phyloP scores from a whole-genome alignment of 164 flowering plant species.

The Hamamelis virginiana region DNA sequence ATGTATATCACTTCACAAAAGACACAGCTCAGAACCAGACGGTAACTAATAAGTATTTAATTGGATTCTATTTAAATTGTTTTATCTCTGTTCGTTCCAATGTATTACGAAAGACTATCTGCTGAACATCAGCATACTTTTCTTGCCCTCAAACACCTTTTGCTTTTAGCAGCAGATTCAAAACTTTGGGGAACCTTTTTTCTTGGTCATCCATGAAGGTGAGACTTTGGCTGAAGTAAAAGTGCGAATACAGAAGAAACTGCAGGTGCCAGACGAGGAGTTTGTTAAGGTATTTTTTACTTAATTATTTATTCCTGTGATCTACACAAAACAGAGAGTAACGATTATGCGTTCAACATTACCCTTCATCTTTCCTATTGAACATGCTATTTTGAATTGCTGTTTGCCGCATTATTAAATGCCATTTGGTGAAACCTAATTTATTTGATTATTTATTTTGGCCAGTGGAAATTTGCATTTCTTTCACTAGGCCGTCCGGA shows the following conservation, averaged over 20 bases:
- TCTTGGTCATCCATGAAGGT: constrained; percentile 88
- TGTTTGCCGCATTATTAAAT: neutral
- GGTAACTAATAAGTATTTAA: constrained; percentile 31
- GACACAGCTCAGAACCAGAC: constrained; percentile 82
- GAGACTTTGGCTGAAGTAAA: constrained; percentile 90
- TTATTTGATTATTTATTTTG: neutral
- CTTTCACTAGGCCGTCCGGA: constrained; percentile 84
- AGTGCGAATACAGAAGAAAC: constrained; percentile 79
- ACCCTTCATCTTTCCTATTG: neutral
- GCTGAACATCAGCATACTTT: neutral
- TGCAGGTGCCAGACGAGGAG: constrained; percentile 92
- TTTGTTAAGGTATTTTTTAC: constrained; percentile 69
- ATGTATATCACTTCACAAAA: constrained; percentile 92
- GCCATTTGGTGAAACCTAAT: no score
- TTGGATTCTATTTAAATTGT: neutral
- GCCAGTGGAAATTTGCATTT: constrained; percentile 94
- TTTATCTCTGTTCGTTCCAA: neutral
- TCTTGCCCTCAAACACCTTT: neutral
- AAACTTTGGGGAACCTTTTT: constrained; percentile 97
- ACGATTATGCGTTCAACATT: no score
- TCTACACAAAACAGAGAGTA: no score
- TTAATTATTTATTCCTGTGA: neutral
- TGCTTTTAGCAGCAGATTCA: constrained; percentile 72
- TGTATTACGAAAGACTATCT: neutral
- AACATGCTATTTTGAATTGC: neutral